Percentiles rank a stretch among this genome's conserved stretches.
phyloP scores from a whole-genome alignment of 2,329 filamentous ascomycete genomes.

The Talaromyces sp. region DNA sequence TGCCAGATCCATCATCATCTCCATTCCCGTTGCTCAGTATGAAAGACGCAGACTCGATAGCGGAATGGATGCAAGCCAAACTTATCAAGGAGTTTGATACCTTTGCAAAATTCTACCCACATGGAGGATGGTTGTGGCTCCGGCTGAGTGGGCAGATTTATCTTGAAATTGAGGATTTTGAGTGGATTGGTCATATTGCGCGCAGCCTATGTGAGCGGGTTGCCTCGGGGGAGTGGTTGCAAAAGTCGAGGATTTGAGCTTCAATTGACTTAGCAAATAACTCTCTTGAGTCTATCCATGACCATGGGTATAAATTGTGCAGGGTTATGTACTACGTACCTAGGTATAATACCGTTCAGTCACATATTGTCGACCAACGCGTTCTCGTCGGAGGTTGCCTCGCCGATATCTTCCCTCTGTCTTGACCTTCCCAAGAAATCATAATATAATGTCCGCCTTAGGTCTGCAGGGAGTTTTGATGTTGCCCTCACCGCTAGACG shows the following conservation, averaged over 20 bases:
- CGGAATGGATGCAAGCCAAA: constrained; percentile 54
- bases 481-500: not conserved
- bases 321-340: too few species aligned
- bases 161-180: constrained; percentile 72
- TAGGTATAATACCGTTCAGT: too few species aligned
- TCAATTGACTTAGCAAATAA: not conserved
- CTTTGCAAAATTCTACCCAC: constrained; percentile 61
- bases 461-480: not conserved
- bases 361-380: not conserved
- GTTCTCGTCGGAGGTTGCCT: too few species aligned
- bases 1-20: constrained; percentile 7
- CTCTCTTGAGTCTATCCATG: not conserved
- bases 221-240: constrained; percentile 37
- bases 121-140: constrained; percentile 61
- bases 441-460: not conserved
- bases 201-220: constrained; percentile 53
- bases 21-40: constrained; percentile 29
- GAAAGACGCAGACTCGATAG: constrained; percentile 39
- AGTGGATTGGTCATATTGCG: constrained; percentile 59
- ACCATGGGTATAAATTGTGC: not conserved
- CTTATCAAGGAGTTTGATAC: constrained; percentile 62
- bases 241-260: not conserved
- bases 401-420: too few species aligned
- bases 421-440: too few species aligned
- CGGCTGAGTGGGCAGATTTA: constrained; percentile 79